Base-by-base conservation (phyloP, 345 rosid genomes). In the Aquilaria sinensis region DNA sequence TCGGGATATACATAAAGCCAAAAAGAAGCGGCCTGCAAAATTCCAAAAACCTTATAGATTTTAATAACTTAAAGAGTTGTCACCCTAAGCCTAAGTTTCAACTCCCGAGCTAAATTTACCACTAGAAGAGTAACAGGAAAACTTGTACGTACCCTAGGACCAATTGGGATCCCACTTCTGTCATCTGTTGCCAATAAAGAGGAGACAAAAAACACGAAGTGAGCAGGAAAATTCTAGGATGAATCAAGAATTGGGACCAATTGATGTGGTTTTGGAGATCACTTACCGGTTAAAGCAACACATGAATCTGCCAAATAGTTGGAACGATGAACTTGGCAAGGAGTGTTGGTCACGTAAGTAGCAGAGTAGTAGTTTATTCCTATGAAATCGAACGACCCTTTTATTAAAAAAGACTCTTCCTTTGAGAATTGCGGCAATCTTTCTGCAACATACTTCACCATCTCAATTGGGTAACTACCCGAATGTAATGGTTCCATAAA, bases 281-380 rank as follows among this genome's bases (percentile, higher is more conserved):
- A n/a, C 66, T 63, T 67, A 72, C 80, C 43, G 6, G 61, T 58
- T 5, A 47, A 6, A 3, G 29, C 51, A 47, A 52, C 71, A 7
- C 51, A 58, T 8, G 59, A 46, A 43, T 77, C 81, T 0, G 62
- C 60, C 2, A 10, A 34, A 51, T 58, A 60, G 34, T 70, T 70
- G 2, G 9, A 29, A 11, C 67, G 56, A 0, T 12, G 12, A 5
- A 32, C 47, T n/a, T 43, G 16, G 23, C 69, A 65, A 1, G 64
- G 63, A 23, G 53, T 47, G 32, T 74, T 64, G 10, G 56, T 16
- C 2, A 67, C 84, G 62, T 79, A 81, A 3, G 9, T 7, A 9
- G 81, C 52, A 23, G 81, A 58, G 45, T 84, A 84, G 56, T 81
- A 81, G 52, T 84, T 84, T 8, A 84, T 1, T 13, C 86, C 89